Conservation (phyloP, 371 early-diverging fungal genomes). For the Mortierella sp. region DNA sequence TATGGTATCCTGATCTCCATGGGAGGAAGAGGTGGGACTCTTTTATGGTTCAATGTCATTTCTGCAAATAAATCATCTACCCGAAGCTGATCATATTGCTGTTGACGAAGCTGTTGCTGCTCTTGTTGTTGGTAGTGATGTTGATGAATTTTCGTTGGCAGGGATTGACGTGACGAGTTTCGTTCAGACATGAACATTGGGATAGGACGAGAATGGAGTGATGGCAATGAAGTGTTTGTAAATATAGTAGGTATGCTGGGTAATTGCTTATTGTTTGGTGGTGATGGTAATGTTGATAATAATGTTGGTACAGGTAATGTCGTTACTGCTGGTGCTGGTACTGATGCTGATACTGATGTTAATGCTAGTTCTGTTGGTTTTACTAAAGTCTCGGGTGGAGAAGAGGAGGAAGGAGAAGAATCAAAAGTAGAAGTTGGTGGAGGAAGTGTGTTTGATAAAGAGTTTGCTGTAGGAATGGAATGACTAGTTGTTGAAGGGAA, state of each 20-base stretch:
- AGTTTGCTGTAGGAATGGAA: not conserved
- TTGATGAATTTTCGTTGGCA: conserved; percentile 3
- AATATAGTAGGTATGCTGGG: not conserved
- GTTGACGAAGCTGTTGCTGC: not conserved
- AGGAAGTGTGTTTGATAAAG: not conserved
- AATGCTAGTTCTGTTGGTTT: not conserved
- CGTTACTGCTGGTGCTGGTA: not conserved
- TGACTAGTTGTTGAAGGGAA: not conserved
- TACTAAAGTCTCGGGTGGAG: not conserved
- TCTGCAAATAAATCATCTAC: conserved; percentile 7
- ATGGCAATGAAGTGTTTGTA: not conserved
- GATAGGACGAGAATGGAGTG: not conserved
- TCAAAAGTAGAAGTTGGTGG: not conserved
- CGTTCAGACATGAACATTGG: not conserved
- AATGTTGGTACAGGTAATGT: not conserved
- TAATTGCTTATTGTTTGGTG: not conserved
- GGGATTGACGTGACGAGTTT: not conserved
- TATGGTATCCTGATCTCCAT: conserved; percentile 3
- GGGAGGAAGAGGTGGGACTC: conserved; percentile 8
- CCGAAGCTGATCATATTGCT: not conserved
- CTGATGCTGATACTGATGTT: not conserved
- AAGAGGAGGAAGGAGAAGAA: not conserved
- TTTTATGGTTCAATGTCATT: conserved; percentile 3
- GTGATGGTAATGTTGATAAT: not conserved
- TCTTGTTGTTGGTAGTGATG: conserved; percentile 1